Base-by-base conservation (phyloP, 2,329 filamentous ascomycete genomes). In the Venturia carpophila region DNA sequence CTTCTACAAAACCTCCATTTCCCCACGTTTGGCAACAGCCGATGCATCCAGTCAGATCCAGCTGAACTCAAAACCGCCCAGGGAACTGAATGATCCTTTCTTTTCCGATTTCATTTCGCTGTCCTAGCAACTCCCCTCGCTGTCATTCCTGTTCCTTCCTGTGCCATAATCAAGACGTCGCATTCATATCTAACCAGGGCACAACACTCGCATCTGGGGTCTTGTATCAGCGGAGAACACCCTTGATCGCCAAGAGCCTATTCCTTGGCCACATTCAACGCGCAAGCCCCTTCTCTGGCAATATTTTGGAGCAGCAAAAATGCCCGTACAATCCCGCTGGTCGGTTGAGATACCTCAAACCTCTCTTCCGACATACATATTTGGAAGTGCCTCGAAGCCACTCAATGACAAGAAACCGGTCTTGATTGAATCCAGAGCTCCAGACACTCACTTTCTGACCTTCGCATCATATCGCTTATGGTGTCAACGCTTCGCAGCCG, bases 401-500 rank as follows among this genome's bases (percentile, higher is more conserved):
- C 72, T 83, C 1, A 78, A 80, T 9, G 74, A 75, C 30, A 21
- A 52, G 24, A 79, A 75, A 17, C 77, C 80, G 6, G 72, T 75
- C 43, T 84, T 87, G 70, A 79, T 90, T 63, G 89, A 92, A 69
- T 84, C 88, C 10, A 81, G 84, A 43, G 78, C 82, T 1, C 87
- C 90, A 1, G 83, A 89, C 7, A 86, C 83, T 10, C 85, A 88
- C 69, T 85, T 81, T 69, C 78, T 94, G 47, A 89, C 87, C 4
- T 78, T 83, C 47, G 73, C 81, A 68, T 80, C 83, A 67, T 90
- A 87, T 73, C 86, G 90, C 27, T 79, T 87, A 68, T 87, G 89
- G 79, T 82, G 86, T 42, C 88, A 92, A 74, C 85, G 89, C 17
- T 76, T 94, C 42, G 90, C 89, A 0, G 79, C 85, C 1, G 90